Base-by-base conservation (phyloP, 768 basidiomycete genomes). In the Porpolomopsis calyptriformis region DNA sequence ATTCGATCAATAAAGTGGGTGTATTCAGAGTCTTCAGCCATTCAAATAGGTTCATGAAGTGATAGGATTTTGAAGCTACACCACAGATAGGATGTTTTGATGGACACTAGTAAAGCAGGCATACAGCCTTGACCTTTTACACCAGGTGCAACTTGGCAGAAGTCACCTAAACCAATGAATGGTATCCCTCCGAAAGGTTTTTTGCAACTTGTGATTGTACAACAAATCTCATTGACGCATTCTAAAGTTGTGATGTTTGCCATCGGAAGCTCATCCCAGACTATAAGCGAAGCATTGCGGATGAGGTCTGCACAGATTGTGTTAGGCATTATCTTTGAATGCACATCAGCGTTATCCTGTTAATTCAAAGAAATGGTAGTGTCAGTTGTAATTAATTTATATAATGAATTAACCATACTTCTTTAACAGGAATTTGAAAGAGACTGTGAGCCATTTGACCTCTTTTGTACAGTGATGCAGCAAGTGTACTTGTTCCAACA, bases 261-360 rank as follows among this genome's bases (percentile, higher is more conserved):
- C 64, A 68, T 68, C 1, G 70, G 69, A 3, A 64, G 60, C 52
- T 72, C 69, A 53, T 72, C 70, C 65, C 68, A 70, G 2, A 66
- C 58, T 18, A 70, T 58, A 0, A 63, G 43, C 1, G 54, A 33
- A 0, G 65, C 55, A 18, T 60, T 47, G 0, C 44, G 48, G 6
- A 71, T 59, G 16, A 71, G 58, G 24, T 68, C 63, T 0, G 58
- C 65, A 0, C 60, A 50, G 1, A 60, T 43, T 37, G 59, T 53
- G 35, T 50, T 40, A 1, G 47, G 29, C 29, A 31, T 31, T 31
- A 31, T 31, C 7, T 31, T 14, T 7, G 29, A 31, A 14, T 31
- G 29, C 7, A 31, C 14, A 14, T 31, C 29, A 31, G 29, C n/a
- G n/a, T n/a, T n/a, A n/a, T n/a, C n/a, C n/a, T n/a, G n/a, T n/a